Evolutionary conservation across 2,329 filamentous ascomycete species (phyloP).

Genomic region (Fusarium sp.): DNA sequence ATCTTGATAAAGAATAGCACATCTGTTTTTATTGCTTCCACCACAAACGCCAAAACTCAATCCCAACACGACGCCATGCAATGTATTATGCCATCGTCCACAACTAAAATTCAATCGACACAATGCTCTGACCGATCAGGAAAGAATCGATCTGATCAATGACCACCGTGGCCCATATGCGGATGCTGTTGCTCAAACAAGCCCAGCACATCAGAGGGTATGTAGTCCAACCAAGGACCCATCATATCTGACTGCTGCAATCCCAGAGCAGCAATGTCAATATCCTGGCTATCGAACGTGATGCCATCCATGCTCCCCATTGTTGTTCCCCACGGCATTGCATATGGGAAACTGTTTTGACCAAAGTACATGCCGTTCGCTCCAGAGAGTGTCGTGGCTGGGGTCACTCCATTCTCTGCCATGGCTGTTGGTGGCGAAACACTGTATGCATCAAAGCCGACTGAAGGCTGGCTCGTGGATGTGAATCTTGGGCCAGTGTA

Average conservation of each 20-base stretch:
- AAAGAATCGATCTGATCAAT: constrained; percentile 16
- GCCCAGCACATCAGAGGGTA: constrained; percentile 74
- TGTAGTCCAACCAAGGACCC: constrained; percentile 78
- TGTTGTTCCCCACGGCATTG: constrained; percentile 51
- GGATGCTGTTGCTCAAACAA: constrained; percentile 62
- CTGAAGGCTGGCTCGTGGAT: constrained; percentile 58
- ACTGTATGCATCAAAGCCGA: constrained; percentile 59
- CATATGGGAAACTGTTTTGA: constrained; percentile 47
- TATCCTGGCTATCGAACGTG: constrained; percentile 81
- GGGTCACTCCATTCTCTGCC: constrained; percentile 50
- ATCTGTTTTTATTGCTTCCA: constrained; percentile 26
- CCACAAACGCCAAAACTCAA: constrained; percentile 28
- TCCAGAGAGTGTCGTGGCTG: constrained; percentile 30
- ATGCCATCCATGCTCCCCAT: constrained; percentile 64
- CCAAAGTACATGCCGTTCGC: constrained; percentile 48
- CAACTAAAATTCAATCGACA: constrained; percentile 6
- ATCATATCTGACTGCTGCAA: constrained; percentile 72
- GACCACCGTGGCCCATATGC: constrained; percentile 44
- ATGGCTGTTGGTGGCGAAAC: constrained; percentile 60
- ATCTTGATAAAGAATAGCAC: constrained; percentile 22
- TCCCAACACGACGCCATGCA: constrained; percentile 23
- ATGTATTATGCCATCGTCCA: constrained; percentile 5
- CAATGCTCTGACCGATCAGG: constrained; percentile 5
- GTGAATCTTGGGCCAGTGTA: constrained; percentile 56
- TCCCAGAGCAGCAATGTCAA: constrained; percentile 78